Conservation (phyloP, 495 filamentous ascomycete species). For the Cenococcum geophilum region DNA sequence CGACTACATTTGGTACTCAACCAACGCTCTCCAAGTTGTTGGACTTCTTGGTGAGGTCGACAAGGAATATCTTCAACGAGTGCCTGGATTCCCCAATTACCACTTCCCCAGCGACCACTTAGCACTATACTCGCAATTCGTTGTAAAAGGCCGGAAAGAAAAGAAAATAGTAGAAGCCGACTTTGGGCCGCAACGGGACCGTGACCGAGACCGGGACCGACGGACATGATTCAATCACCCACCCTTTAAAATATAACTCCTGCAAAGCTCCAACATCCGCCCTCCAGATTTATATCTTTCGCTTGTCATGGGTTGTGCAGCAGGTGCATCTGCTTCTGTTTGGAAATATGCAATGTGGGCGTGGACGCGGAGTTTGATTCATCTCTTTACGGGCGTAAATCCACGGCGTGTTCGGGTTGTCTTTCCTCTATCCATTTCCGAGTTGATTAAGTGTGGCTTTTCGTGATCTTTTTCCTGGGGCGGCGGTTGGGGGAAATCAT, state of each 20-base stretch:
- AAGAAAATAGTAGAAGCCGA: slow-evolving; percentile 64
- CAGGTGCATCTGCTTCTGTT: not conserved
- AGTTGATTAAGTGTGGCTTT: not conserved
- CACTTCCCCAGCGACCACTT: slow-evolving; percentile 98
- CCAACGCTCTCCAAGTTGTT: slow-evolving; percentile 81
- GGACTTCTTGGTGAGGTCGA: slow-evolving; percentile 87
- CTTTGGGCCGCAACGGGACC: slow-evolving; percentile 49
- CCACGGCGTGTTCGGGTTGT: slow-evolving; percentile 1
- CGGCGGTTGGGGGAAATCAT: not conserved
- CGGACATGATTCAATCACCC: not conserved
- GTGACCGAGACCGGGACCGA: slow-evolving; percentile 32
- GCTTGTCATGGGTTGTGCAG: not conserved
- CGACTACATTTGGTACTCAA: slow-evolving; percentile 96
- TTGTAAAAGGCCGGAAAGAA: slow-evolving; percentile 80
- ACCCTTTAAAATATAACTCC: not conserved
- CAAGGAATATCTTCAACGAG: slow-evolving; percentile 76
- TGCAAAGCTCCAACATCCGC: not conserved
- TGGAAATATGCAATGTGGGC: slow-evolving; percentile 8
- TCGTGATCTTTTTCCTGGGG: not conserved
- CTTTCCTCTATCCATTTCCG: not conserved
- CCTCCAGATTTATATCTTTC: slow-evolving; percentile 1
- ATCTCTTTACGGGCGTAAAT: slow-evolving; percentile 2
- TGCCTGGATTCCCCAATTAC: slow-evolving; percentile 93
- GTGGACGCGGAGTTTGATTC: slow-evolving; percentile 5
- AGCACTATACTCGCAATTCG: slow-evolving; percentile 85